Evolutionary conservation across 2,329 filamentous ascomycete genomes (phyloP), one percentile per base, ranked within the genome.

Genomic region (Colletotrichum brevisporum): DNA sequence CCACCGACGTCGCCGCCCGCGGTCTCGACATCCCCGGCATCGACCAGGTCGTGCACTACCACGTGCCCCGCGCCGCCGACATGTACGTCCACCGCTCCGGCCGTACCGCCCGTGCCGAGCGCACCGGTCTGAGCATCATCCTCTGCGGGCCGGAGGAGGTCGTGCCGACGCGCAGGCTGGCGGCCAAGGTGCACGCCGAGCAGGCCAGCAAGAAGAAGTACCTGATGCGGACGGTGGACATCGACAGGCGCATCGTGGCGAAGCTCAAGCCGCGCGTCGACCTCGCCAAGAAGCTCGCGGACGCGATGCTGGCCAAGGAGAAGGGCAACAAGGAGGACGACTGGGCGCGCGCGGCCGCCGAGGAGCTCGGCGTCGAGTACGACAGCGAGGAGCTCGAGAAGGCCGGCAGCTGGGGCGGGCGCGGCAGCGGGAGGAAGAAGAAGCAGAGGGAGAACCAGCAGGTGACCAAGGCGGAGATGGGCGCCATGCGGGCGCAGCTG

Each of bases 51-150:
- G 84, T 99, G 18, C 96, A 99, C 81, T 99, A 99, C 82, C 95
- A 99, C 79, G 91, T 98, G 0, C 96, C 96, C 1, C 92, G 95
- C 66, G 87, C 94, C 1, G 96, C 96, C 41, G 95, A 98, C 79
- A 92, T 92, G 55, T 99, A 99, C 77, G 95, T 99, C 15, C 96
- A 99, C 78, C 91, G 96, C 26, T 98, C 96, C 1, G 96, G 96
- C 13, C 93, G 96, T 72, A 98, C 96, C 1, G 96, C 96, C 2
- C 93, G 96, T 76, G 95, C 93, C 3, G 88, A 91, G 21, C 89
- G 89, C 13, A 89, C 87, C 0, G 96, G 96, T 45, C 88, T 93
- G 43, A 97, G 94, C 75, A 90, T 99, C 66, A 84, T 99, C 5
- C 90, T 99, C 60, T 98, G 96, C 76, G 90, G 92, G 0, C 95